Base-by-base conservation (phyloP, 805 yeast genomes). In the Candida railenensis region DNA sequence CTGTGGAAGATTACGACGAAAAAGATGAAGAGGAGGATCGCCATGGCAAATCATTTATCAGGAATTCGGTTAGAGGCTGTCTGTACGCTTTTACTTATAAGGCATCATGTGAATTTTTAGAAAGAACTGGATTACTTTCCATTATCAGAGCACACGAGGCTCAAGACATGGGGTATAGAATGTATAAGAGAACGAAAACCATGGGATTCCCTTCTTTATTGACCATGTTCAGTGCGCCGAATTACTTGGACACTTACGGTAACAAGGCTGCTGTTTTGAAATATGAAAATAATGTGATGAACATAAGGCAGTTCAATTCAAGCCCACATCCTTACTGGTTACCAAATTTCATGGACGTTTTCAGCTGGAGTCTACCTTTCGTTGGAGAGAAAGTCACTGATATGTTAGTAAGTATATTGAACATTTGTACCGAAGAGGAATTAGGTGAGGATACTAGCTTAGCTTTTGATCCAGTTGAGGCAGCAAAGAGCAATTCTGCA, bases 311-410 rank as follows among this genome's bases (percentile, higher is more conserved):
- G 67, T 92, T 94, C 74, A 90, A 91, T 66, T 70, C 85, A 58
- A 83, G 90, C 22, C 96, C 96, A 3, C 98, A 92, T 67, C 99
- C 99, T 1, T 92, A 94, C 68, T 90, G 96, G 89, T 74, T 94
- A 54, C 98, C 98, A 5, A 90, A 90, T 64, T 89, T 91, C 58
- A 89, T 91, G 96, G 97, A 94, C 65, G 96, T 92, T 4, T 92
- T 92, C 66, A 86, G 96, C 9, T 94, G 98, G 98, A 88, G 97
- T 1, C 73, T 92, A 47, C 99, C 98, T 5, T 92, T 94, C 71
- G 97, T 94, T 20, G 98, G 97, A 18, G 97, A 92, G 63, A 89
- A 94, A 61, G 87, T 91, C 45, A 88, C 96, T 12, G 98, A 94
- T 62, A 91, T 92, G 86, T 76, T 92, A 60, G 87, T 89, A 19